Evolutionary conservation across 78 protist genomes (phyloP).

Genomic region (Dictyostelium intermedium): DNA sequence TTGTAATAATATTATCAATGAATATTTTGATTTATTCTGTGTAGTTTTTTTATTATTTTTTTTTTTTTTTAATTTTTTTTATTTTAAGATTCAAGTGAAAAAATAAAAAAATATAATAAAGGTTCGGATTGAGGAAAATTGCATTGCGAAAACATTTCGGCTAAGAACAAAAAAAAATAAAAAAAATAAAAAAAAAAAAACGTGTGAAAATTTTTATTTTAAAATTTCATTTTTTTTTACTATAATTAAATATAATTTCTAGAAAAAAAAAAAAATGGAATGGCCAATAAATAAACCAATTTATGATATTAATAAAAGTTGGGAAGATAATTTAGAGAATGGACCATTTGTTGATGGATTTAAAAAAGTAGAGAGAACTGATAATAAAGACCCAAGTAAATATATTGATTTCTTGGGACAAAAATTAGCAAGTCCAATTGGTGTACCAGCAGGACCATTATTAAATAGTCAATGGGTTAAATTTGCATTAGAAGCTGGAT

Average conservation of each 20-base stretch:
- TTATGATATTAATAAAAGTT: slow-evolving; percentile 63
- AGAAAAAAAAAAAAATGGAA: background rate
- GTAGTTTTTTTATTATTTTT: no score
- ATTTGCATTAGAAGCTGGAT: slow-evolving; percentile 67
- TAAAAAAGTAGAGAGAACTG: background rate
- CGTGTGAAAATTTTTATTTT: background rate
- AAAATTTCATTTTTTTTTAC: background rate
- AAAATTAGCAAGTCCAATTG: slow-evolving; percentile 48
- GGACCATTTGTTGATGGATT: slow-evolving; percentile 61
- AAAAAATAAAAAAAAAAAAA: background rate
- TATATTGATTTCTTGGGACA: slow-evolving; percentile 43
- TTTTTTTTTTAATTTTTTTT: no score
- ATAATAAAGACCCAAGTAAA: slow-evolving; percentile 15
- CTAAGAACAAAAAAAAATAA: background rate
- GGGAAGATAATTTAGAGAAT: slow-evolving; percentile 70
- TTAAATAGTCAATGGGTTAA: slow-evolving; percentile 53
- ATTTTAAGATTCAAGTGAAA: no score
- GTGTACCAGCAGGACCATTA: slow-evolving; percentile 79
- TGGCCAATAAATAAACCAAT: slow-evolving; percentile 50
- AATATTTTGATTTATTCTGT: no score
- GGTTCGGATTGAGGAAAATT: no score
- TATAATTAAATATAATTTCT: no score
- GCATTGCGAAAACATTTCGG: background rate
- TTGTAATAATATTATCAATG: no score
- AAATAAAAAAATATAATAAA: no score